Base-by-base conservation (phyloP, 805 yeast species). In the Ascoidea tarda region DNA sequence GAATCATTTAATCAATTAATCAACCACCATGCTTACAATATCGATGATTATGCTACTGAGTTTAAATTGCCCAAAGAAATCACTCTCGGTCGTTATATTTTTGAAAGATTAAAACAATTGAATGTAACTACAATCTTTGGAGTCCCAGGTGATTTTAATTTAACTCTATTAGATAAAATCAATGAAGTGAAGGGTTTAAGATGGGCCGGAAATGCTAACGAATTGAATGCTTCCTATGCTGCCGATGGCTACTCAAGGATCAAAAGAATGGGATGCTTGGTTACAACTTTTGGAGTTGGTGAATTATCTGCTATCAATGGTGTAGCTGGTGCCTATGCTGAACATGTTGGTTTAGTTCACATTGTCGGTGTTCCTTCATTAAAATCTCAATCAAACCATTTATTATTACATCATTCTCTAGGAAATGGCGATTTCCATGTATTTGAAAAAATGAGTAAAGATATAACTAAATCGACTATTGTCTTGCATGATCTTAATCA, bases 181-280 rank as follows among this genome's bases (percentile, higher is more conserved):
- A 81, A 83, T 66, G 86, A 82, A 62, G 87, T 83, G 50, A 80
- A 77, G 44, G 87, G 85, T 48, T 64, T 87, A 69, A 77, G 84
- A 72, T 87, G 95, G 96, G 89, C 87, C 50, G 96, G 95, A 62
- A 86, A 87, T 67, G 86, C 93, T 65, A 87, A 87, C 69, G 95
- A 87, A 72, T 76, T 87, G 71, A 87, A 87, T 67, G 93, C 95
- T 48, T 86, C 93, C 47, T 84, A 84, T 60, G 85, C 95, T 51
- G 89, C 93, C 49, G 96, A 87, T 68, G 96, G 95, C 58, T 87
- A 87, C 71, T 81, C 91, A 52, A 73, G 96, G 66, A 74, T 87
- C 61, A 86, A 84, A 69, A 84, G 90, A 55, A 69, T 86, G 64
- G 77, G 84, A 56, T 82, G 85, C 60, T 59, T 87, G 50, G 74